Evolutionary conservation across 192 early-diverging fungal species (phyloP).

Genomic region (Cladochytrium replicatum): DNA sequence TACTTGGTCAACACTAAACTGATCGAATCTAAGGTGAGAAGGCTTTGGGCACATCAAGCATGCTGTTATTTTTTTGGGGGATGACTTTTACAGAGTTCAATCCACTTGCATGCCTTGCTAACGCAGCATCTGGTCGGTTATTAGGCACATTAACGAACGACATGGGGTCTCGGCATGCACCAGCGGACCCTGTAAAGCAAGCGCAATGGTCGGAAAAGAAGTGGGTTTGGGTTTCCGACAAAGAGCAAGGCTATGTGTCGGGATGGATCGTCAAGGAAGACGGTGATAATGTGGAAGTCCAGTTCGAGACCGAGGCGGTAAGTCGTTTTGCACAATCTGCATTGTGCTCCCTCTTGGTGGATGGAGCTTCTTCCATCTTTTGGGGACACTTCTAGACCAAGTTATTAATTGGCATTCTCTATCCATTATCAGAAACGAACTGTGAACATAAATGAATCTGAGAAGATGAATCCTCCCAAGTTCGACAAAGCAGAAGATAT

Average conservation of each 20-base stretch:
- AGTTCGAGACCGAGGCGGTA: conserved; percentile 71
- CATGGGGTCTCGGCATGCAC: no score
- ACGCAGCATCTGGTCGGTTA: no score
- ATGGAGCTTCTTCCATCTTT: background rate
- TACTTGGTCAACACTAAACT: no score
- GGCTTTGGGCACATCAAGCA: no score
- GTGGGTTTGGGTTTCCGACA: conserved; percentile 96
- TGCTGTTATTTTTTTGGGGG: no score
- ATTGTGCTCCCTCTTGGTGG: background rate
- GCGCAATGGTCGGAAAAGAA: conserved; percentile 88
- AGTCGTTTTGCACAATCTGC: conserved; percentile 5
- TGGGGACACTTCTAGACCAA: background rate
- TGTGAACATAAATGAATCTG: conserved; percentile 69
- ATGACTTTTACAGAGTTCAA: no score
- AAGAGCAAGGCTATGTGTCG: conserved; percentile 77
- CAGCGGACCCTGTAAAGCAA: conserved; percentile 51
- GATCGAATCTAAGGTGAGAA: no score
- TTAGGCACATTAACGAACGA: no score
- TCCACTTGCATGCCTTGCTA: no score
- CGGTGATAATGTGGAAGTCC: conserved; percentile 61
- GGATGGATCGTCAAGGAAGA: conserved; percentile 71
- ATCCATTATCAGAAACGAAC: conserved; percentile 42
- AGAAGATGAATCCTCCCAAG: conserved; percentile 99
- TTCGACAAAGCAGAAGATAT: conserved; percentile 98
- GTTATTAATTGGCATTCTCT: background rate